These are phyloP conservation scores for Podospora pseudocomata DNA, from an alignment of 495 filamentous ascomycete species.

Conservation along the genomic window DNA sequence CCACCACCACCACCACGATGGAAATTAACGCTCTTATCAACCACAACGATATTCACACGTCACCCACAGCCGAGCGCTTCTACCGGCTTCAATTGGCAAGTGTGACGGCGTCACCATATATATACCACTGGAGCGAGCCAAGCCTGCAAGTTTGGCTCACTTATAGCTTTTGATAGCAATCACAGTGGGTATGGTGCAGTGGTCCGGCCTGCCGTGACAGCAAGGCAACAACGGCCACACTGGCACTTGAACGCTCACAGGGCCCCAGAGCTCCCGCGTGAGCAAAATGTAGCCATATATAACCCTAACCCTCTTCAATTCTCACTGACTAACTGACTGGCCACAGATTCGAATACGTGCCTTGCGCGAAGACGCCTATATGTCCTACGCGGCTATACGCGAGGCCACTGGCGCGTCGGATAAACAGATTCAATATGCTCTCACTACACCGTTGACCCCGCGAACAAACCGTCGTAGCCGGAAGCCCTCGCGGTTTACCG, in stretches of 20 bases:
- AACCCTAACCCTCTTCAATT: background rate
- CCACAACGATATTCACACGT: background rate
- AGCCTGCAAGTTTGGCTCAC: too few relatives aligned
- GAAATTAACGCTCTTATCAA: background rate
- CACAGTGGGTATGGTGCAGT: too few relatives aligned
- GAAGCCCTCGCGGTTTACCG: background rate
- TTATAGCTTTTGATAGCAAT: too few relatives aligned
- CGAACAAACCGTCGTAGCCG: background rate
- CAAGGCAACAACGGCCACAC: background rate
- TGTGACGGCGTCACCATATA: too few relatives aligned
- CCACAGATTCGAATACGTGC: background rate
- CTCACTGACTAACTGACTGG: background rate
- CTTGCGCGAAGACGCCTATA: background rate
- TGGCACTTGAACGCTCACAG: background rate
- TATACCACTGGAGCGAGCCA: too few relatives aligned
- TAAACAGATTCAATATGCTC: background rate
- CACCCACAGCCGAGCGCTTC: background rate
- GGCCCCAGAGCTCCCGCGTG: background rate
- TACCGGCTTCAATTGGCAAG: background rate
- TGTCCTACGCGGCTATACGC: background rate
- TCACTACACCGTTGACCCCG: background rate
- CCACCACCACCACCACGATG: background rate
- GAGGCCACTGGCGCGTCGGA: background rate
- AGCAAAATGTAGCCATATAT: too few relatives aligned
- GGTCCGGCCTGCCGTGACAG: too few relatives aligned